phyloP scores from a whole-genome alignment of 805 yeast species.

The Metschnikowia amazonensis region DNA sequence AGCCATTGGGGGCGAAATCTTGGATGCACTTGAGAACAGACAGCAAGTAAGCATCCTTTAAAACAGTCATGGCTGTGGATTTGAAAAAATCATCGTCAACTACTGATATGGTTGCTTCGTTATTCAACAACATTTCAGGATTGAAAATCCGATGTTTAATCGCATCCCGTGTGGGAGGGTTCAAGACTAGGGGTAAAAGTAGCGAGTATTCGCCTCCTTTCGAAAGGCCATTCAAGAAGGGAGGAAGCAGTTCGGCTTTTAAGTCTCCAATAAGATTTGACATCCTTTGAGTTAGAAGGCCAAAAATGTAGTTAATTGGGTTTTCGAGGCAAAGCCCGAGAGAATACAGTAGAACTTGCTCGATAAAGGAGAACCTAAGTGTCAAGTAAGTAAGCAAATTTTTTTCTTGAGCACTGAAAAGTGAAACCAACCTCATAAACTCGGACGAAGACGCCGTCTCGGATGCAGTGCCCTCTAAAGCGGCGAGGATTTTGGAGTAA shows the following conservation, averaged over 20 bases:
- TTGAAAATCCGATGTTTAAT: slow-evolving; percentile 6
- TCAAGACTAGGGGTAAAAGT: slow-evolving; percentile 14
- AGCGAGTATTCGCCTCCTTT: slow-evolving; percentile 12
- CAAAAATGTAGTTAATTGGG: neutral
- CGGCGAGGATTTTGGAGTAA: slow-evolving; percentile 3
- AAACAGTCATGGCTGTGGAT: neutral
- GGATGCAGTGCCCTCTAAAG: neutral
- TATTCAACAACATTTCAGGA: slow-evolving; percentile 6
- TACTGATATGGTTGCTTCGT: neutral
- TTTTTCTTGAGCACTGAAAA: slow-evolving; percentile 4
- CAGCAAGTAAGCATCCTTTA: slow-evolving; percentile 1
- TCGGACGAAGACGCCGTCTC: neutral
- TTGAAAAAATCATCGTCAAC: neutral
- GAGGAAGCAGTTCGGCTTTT: neutral
- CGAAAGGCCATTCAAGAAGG: neutral
- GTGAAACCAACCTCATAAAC: neutral
- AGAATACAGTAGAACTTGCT: slow-evolving; percentile 6
- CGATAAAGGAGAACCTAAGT: slow-evolving; percentile 11
- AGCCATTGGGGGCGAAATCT: neutral
- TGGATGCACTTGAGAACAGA: neutral
- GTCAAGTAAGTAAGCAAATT: slow-evolving; percentile 10
- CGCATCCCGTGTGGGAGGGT: slow-evolving; percentile 7
- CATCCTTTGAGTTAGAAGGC: neutral
- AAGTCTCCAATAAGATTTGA: neutral
- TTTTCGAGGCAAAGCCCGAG: neutral